Base-by-base conservation (phyloP, 345 rosid species). In the Citrus maxima region DNA sequence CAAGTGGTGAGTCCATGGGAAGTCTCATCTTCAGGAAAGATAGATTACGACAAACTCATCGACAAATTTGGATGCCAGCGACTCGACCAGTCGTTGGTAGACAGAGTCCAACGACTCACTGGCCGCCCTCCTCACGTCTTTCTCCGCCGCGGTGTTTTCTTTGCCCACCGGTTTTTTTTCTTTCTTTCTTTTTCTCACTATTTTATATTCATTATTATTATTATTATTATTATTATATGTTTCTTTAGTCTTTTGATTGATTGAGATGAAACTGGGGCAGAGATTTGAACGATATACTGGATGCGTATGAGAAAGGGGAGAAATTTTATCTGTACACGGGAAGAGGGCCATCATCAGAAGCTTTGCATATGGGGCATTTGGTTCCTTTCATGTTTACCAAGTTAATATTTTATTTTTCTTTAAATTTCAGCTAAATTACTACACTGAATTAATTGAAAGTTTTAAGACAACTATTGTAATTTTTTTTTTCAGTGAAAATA, bases 321-420 rank as follows among this genome's bases (percentile, higher is more conserved):
- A 93, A 91, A 79, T 96, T 94, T 77, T 96, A 96, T 83, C 82
- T 96, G 35, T 96, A 94, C 67, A 94, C 99, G 1, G 97, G 99
- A 8, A 82, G 99, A 77, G 98, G 99, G 24, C 99, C 99, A 30
- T 96, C 99, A 46, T 96, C 99, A 27, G 97, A 91, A 84, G 93
- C 99, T 75, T 70, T 93, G 84, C 98, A 96, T 82, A 79, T 96
- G 64, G 98, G 99, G 10, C 97, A 96, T 82, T 89, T 96, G 83
- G 74, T 96, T 78, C 99, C 99, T 25, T 96, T 94, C 80, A 93
- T 96, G 99, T 96, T 94, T 77, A 94, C 99, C 70, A 94, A 93
- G 98, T 93, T 32, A 87, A 87, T 76, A 7, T 34, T 46, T 46
- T 65, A 32, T 18, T 2, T n/a, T 59, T 70, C 40, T 35, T 75